Evolutionary conservation across 768 basidiomycete species (phyloP).

Genomic region (Leccinum disarticulatum): DNA sequence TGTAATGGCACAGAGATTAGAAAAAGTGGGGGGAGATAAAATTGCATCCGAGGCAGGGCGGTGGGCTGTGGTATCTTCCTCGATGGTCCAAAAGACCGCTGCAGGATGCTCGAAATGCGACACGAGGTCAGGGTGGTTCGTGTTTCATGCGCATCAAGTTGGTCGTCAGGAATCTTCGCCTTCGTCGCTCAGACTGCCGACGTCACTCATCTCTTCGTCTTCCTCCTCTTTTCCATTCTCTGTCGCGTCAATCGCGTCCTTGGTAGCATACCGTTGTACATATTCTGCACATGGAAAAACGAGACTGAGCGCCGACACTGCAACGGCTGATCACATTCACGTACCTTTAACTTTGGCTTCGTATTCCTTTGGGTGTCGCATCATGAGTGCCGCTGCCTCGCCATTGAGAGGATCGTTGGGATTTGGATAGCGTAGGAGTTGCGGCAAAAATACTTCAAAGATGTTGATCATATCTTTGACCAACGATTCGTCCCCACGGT

Average conservation of each 20-base stretch:
- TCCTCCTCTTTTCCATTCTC: conserved; percentile 61
- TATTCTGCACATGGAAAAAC: conserved; percentile 62
- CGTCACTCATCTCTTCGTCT: conserved; percentile 86
- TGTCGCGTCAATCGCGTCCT: conserved; percentile 82
- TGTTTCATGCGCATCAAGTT: conserved; percentile 10
- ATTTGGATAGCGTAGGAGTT: conserved; percentile 96
- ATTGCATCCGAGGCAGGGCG: conserved; percentile 20
- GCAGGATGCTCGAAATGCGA: conserved; percentile 19
- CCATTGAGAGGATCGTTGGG: conserved; percentile 98
- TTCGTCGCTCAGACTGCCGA: conserved; percentile 78
- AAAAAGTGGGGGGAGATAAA: conserved; percentile 15
- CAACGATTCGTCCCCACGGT: conserved; percentile 2
- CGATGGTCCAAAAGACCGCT: conserved; percentile 14
- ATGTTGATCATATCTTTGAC: conserved; percentile 96
- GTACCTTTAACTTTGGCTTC: conserved; percentile 90
- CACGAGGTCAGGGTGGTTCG: conserved; percentile 11
- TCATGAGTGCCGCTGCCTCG: conserved; percentile 94
- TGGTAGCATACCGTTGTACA: conserved; percentile 91
- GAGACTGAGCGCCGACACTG: conserved; percentile 7
- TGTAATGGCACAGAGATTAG: conserved; percentile 22
- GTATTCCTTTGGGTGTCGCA: conserved; percentile 97
- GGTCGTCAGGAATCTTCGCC: conserved; percentile 39
- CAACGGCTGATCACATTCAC: conserved; percentile 15
- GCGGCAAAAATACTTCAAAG: conserved; percentile 97
- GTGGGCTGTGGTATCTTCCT: conserved; percentile 25